Percentiles rank a stretch among this genome's conserved stretches.
Evolutionary conservation across 2,329 filamentous ascomycete genomes (phyloP).

Genomic region (Fusarium musae): DNA sequence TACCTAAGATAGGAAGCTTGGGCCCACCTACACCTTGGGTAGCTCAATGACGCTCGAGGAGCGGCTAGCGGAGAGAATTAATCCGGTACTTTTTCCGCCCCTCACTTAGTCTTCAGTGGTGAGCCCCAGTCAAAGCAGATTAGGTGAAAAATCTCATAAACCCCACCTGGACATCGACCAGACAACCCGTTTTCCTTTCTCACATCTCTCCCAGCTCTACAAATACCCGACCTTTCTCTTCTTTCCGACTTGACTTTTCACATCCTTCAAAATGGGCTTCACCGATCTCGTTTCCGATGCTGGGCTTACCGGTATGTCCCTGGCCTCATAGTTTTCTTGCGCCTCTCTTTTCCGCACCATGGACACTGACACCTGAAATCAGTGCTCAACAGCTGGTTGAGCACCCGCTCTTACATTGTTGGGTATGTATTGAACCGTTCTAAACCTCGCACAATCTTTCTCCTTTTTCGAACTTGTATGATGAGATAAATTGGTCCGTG

Average conservation of each 20-base stretch:
- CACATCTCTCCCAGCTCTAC: conserved; percentile 46
- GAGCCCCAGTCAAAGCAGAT: conserved; percentile 41
- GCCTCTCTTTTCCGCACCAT: conserved; percentile 41
- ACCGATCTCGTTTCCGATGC: conserved; percentile 73
- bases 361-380: conserved; percentile 51
- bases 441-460: neutral
- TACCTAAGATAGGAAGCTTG: conserved; percentile 29
- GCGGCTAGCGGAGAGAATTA: conserved; percentile 17
- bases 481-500: conserved; percentile 96
- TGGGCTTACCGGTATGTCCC: conserved; percentile 62
- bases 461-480: conserved; percentile 49
- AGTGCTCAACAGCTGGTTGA: conserved; percentile 79
- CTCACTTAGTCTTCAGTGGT: conserved; percentile 11
- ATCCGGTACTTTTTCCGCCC: conserved; percentile 17
- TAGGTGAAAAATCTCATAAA: conserved; percentile 55
- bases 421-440: conserved; percentile 69
- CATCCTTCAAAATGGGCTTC: conserved; percentile 72
- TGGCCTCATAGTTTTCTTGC: conserved; percentile 40
- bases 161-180: conserved; percentile 54
- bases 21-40: neutral
- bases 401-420: conserved; percentile 82
- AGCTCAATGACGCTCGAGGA: conserved; percentile 15
- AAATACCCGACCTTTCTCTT: conserved; percentile 43
- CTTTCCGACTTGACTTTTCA: conserved; percentile 39
- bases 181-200: conserved; percentile 51